Percentiles rank a stretch among this genome's conserved stretches.
Evolutionary conservation across 768 basidiomycete species (phyloP).

Genomic region (Suillus occidentalis): DNA sequence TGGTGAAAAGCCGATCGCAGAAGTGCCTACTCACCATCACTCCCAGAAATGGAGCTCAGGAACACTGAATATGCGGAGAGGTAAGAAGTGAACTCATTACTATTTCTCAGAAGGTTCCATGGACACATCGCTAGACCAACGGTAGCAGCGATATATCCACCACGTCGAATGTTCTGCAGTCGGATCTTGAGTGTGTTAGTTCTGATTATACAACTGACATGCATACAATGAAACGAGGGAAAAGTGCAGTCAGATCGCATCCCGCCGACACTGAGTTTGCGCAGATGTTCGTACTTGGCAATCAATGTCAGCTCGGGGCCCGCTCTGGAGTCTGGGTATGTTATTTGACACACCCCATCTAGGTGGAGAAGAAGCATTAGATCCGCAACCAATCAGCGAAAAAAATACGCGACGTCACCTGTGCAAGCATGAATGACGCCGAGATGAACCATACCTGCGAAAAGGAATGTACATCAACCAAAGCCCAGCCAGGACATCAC

Average conservation of each 20-base stretch:
- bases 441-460: constrained; percentile 77
- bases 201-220: background rate
- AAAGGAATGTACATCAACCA: background rate
- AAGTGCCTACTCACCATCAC: constrained; percentile 57
- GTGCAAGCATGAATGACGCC: constrained; percentile 76
- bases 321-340: constrained; percentile 20
- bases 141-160: constrained; percentile 80
- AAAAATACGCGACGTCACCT: constrained; percentile 36
- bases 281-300: constrained; percentile 68
- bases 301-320: constrained; percentile 7
- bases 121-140: constrained; percentile 76
- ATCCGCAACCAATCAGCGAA: constrained; percentile 1
- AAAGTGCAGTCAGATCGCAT: constrained; percentile 76
- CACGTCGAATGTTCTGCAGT: constrained; percentile 73
- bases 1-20: background rate
- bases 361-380: background rate
- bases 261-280: constrained; percentile 84
- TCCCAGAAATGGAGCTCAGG: constrained; percentile 76
- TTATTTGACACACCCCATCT: constrained; percentile 29
- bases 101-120: constrained; percentile 73
- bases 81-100: constrained; percentile 78
- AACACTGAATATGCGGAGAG: constrained; percentile 82
- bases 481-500: background rate
- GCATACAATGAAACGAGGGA: constrained; percentile 72
- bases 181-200: background rate